Evolutionary conservation across 306 rosid species (phyloP), one percentile per base, ranked within the genome.

Genomic region (Medicago lupulina): DNA sequence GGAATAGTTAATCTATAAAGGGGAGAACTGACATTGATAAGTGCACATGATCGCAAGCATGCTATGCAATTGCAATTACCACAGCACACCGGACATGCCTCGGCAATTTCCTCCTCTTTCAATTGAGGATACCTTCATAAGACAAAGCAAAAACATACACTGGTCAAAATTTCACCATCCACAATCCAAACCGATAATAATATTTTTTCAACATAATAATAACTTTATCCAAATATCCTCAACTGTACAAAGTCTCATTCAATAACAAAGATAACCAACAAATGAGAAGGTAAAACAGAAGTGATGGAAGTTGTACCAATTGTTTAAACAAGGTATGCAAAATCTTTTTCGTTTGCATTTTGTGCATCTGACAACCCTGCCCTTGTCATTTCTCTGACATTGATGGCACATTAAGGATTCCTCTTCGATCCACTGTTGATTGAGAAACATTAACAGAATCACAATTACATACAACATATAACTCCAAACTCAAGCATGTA

Each of bases 311-410:
- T 21, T 28, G 65, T 87, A 91, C 97, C 97, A 91, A 13, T 59
- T 83, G 4, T 8, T 8, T 40, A 90, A 8, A 73, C 94, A 94
- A 25, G 66, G 87, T 23, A 87, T 0, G 67, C 97, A 91, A 81
- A 13, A 90, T 14, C 97, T 84, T 82, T 87, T 94, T 67, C 79
- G 73, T 40, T 54, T 84, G 61, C 97, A 94, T 0, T 0, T 0
- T 2, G 9, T 51, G 64, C 96, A 90, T 72, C 95, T 82, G 19
- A 88, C 89, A 59, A 91, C 91, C 43, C 69, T 18, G 38, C 91
- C 97, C 78, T 88, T 94, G 40, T 90, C 97, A 76, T 86, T 91
- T 81, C 93, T 89, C 81, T 91, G 95, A 67, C 98, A 91, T 63
- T 94, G 97, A 84, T 91, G 98, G 76, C 97, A 94, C 97, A 90